phyloP scores from a whole-genome alignment of 2,329 filamentous ascomycete species.

The Alternaria longipes region DNA sequence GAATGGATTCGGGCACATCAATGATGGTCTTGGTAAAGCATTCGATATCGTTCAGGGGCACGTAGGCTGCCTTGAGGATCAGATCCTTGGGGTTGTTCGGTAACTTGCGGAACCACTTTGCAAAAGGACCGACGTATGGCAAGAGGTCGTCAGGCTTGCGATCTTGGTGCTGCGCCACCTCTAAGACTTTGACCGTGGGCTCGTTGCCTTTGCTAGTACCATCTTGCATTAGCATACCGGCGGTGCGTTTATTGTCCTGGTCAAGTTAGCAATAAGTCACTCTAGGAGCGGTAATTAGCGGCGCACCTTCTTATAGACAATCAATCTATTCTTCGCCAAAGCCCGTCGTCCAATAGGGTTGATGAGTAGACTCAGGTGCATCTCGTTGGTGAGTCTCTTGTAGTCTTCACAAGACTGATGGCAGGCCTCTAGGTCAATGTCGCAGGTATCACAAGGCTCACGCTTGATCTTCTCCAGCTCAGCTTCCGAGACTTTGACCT shows the following conservation, averaged over 20 bases:
- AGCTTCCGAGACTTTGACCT: slow-evolving; percentile 89
- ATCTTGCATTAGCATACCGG: slow-evolving; percentile 81
- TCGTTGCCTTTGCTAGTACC: slow-evolving; percentile 72
- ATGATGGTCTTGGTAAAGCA: slow-evolving; percentile 77
- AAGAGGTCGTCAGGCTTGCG: slow-evolving; percentile 85
- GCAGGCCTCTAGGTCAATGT: slow-evolving; percentile 79
- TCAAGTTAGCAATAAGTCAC: slow-evolving; percentile 26
- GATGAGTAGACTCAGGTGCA: slow-evolving; percentile 78
- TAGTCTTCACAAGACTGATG: slow-evolving; percentile 85
- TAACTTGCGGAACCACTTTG: slow-evolving; percentile 71
- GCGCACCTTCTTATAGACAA: slow-evolving; percentile 76
- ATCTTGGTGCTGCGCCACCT: slow-evolving; percentile 74
- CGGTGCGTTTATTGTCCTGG: slow-evolving; percentile 80
- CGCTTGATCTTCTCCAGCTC: slow-evolving; percentile 90
- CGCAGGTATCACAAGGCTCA: slow-evolving; percentile 82
- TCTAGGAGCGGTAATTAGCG: background rate
- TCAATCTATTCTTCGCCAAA: slow-evolving; percentile 76
- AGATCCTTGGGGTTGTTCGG: slow-evolving; percentile 74
- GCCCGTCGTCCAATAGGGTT: slow-evolving; percentile 85
- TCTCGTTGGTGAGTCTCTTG: slow-evolving; percentile 78
- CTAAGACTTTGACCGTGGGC: slow-evolving; percentile 79
- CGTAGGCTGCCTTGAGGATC: slow-evolving; percentile 71
- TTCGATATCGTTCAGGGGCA: slow-evolving; percentile 82
- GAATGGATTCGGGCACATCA: slow-evolving; percentile 58
- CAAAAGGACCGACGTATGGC: slow-evolving; percentile 79